Evolutionary conservation across 306 rosid genomes (phyloP), one percentile per base, ranked within the genome.

Genomic region (Castanopsis chinensis): DNA sequence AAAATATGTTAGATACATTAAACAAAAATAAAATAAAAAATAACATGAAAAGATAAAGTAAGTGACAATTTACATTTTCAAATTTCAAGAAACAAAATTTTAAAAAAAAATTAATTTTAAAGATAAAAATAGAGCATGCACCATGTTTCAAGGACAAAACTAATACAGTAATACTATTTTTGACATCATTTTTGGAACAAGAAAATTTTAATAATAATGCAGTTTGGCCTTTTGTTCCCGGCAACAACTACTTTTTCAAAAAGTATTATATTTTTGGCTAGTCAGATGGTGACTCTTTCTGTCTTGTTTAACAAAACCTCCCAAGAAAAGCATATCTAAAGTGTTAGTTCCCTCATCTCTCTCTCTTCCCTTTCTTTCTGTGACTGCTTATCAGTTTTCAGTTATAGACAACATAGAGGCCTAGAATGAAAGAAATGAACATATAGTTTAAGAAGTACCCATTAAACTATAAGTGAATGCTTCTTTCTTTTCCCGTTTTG

Each of bases 241-340:
- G 78, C 75, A 74, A 65, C 69, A 73, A 79, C 59, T 74, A 33
- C 69, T 15, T 74, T 18, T 74, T 18, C 18, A 54, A 55, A 68
- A 21, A 73, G 41, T 59, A 35, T 37, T 74, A 54, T 67, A 74
- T 41, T 65, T 74, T 54, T 35, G 75, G 70, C 37, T n/a, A 67
- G 61, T 73, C 32, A 14, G 75, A 74, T 68, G 63, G 75, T 20
- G 74, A 67, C 70, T 75, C 71, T 28, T 27, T 80, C 75, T 57
- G 75, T 67, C 79, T 67, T 73, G 70, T 19, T 80, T 35, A 65
- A 52, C 79, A 67, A 67, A 67, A 65, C 53, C 68, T 67, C 71
- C 59, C 69, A 73, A 64, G 60, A 73, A 65, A 80, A 55, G 70
- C 83, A 67, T 30, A 65, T 80, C 78, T n/a, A 6, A 19, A 51